Conservation (phyloP, 108 stramenopile species). For the Stephanodiscus minutulus region DNA sequence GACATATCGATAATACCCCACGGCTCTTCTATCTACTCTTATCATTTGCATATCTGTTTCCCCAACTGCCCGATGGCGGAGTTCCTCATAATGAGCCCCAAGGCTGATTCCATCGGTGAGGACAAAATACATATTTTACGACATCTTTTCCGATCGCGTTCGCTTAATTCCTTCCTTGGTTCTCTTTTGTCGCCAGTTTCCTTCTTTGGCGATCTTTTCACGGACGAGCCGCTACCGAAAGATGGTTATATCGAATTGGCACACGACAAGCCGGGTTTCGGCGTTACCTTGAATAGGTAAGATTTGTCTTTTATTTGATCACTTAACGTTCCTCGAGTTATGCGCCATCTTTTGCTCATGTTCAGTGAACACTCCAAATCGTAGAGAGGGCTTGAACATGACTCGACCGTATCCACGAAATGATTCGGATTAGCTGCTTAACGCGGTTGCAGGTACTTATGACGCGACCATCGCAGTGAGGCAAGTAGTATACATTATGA, state of each 20-base stretch:
- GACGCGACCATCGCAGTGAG: no score
- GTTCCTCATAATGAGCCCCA: constrained; percentile 64
- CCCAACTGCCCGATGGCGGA: constrained; percentile 69
- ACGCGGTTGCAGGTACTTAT: no score
- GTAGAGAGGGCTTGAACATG: constrained; percentile 47
- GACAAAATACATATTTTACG: not conserved
- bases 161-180: not conserved
- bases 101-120: constrained; percentile 60
- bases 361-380: not conserved
- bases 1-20: constrained; percentile 69
- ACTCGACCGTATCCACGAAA: constrained; percentile 37
- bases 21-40: constrained; percentile 62
- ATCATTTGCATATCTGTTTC: constrained; percentile 73
- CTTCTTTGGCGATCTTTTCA: constrained; percentile 63
- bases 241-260: constrained; percentile 61
- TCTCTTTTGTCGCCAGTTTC: constrained; percentile 22
- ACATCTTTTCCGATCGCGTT: not conserved
- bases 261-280: constrained; percentile 66
- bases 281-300: constrained; percentile 62
- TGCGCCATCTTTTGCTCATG: not conserved
- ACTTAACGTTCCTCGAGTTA: not conserved
- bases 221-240: constrained; percentile 66
- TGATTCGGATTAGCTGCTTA: not conserved
- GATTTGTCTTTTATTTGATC: not conserved
- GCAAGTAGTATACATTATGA: no score